Base-by-base conservation (phyloP, 2,329 filamentous ascomycete genomes). In the Emmonsia crescens region DNA sequence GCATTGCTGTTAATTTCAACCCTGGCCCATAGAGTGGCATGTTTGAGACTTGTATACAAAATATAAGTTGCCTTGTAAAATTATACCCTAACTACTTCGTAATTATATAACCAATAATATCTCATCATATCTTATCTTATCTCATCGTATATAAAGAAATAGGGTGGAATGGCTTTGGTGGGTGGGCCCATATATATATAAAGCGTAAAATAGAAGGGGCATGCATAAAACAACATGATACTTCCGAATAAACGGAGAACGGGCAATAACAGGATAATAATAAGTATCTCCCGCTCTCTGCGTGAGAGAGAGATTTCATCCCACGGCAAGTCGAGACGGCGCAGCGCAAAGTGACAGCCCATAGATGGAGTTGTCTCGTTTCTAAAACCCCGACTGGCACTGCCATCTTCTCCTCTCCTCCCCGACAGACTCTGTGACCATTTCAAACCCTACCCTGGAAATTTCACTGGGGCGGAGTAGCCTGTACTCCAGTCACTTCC, bases 401-500 rank as follows among this genome's bases (percentile, higher is more conserved):
- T 33, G 49, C 49, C 19, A 14, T 44, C 54, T 3, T 29, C 54
- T n/a, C 6, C 36, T n/a, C 33, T 9, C 46, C 46, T 48, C 33
- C 40, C 36, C 3, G 12, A 8, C n/a, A 38, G 2, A 38, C 19
- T 38, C 33, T 16, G 10, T 21, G n/a, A 19, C 52, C n/a, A 38
- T 40, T 27, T 24, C n/a, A 40, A 56, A 24, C 21, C 24, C 56
- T 24, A 27, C 56, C 40, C 42, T 12, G 24, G 8, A 27, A 29
- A 29, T 57, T 42, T 57, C 40, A 57, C 16, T 33, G 27, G 19
- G 56, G 40, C 40, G 38, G 33, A 44, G 27, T 14, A 24, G 27
- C 19, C 27, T 44, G 4, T 24, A 44, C 44, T 33, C 60, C 60
- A 21, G 64, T 64, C 29, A 63, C 59, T 27, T 63, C 57, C 40